These are phyloP conservation scores for Penstemon davidsonii DNA, from an alignment of 257 asterid species.

Conservation along the genomic window DNA sequence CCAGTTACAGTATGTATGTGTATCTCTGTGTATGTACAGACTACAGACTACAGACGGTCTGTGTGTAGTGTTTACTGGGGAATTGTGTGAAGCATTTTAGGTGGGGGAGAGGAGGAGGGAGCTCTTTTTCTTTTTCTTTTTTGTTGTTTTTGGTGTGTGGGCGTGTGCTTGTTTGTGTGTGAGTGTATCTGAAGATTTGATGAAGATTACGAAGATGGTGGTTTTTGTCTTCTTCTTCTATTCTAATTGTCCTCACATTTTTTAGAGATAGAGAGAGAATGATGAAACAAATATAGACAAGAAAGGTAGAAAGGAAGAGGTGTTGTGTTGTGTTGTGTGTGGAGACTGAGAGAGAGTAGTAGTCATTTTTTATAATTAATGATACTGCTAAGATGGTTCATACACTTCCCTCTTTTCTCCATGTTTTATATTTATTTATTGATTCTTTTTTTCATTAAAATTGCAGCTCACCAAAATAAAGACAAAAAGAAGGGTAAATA, in stretches of 20 bases:
- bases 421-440: no score
- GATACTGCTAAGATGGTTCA: no score
- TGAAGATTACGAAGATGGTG: slow-evolving; percentile 23
- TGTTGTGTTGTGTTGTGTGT: slow-evolving; percentile 9
- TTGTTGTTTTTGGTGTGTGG: slow-evolving; percentile 23
- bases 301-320: slow-evolving; percentile 11
- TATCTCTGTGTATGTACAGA: neutral
- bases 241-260: neutral
- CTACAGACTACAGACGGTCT: neutral
- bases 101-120: slow-evolving; percentile 23
- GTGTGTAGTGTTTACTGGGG: slow-evolving; percentile 2
- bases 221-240: slow-evolving; percentile 30
- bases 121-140: neutral
- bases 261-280: slow-evolving; percentile 34
- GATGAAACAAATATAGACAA: neutral
- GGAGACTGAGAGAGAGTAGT: slow-evolving; percentile 17
- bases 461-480: no score
- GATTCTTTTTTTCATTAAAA: no score
- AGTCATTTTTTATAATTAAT: neutral
- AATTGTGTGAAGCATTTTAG: neutral
- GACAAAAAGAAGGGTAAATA: no score
- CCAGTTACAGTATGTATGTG: neutral
- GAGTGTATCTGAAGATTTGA: slow-evolving; percentile 25
- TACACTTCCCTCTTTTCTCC: neutral
- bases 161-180: slow-evolving; percentile 26